Evolutionary conservation across 2,329 filamentous ascomycete species (phyloP), one percentile per base, ranked within the genome.

Genomic region (Fusarium beomiforme): DNA sequence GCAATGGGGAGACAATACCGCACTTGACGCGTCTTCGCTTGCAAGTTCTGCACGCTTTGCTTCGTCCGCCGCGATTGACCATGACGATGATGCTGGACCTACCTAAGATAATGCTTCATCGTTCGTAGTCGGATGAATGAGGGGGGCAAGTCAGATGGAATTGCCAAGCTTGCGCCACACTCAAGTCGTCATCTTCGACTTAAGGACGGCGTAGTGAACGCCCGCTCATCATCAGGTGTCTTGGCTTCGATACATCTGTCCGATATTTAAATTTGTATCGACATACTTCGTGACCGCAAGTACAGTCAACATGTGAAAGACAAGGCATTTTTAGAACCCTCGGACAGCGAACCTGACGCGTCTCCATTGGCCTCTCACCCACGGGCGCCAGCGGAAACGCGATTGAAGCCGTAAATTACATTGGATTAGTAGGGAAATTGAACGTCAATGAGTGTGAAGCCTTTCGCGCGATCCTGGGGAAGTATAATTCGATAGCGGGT

Each of bases 11-110:
- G 46, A 44, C 21, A 19, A 10, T 53, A 68, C 65, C 64, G 50
- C 65, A 68, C 53, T 69, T 68, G 10, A 68, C 65, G 9, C 65
- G 65, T 19, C 65, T 57, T 47, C 58, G 65, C 44, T 58, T 68
- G 65, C 65, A 68, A 1, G 65, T 68, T 16, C 19, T 64, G 23
- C 65, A 68, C 2, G 65, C 65, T 64, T 64, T 68, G 21, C 64
- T 68, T 17, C 65, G 59, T 13, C 65, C 65, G 6, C 65, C 65
- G 4, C 65, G 49, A 23, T 68, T 68, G 12, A 68, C 65, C 65
- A 68, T 68, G 39, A 9, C 29, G 33, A 43, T 37, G 10, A 11
- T 10, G 31, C 29, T 5, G 3, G 4, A 8, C 8, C 4, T 51
- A 11, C 16, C 46, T 6, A 4, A 2, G 17, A 9, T 17, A 16